These are phyloP conservation scores for Penicillium glabrum DNA, from an alignment of 2,329 filamentous ascomycete genomes.

Conservation along the genomic window DNA sequence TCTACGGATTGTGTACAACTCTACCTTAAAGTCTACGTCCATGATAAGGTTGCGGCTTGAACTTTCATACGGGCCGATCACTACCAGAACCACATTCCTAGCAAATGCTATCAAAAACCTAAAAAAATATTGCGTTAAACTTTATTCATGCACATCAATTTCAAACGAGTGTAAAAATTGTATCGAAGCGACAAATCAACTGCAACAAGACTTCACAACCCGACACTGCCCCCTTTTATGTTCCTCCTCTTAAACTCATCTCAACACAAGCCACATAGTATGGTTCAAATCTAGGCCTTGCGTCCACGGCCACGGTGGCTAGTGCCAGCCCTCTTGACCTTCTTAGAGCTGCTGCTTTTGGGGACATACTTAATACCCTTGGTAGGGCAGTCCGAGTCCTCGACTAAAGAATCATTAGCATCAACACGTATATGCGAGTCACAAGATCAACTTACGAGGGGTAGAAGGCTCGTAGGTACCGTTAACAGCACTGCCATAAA, in stretches of 20 bases:
- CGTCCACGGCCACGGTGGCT: not conserved
- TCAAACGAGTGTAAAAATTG: not conserved
- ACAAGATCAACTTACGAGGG: not conserved
- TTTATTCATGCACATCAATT: not conserved
- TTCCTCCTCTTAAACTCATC: not conserved
- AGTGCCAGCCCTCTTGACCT: not conserved
- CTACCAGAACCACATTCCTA: not conserved
- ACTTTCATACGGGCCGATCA: not conserved
- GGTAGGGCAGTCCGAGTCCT: not conserved
- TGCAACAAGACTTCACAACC: not conserved
- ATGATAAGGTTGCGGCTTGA: not conserved
- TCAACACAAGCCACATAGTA: not conserved
- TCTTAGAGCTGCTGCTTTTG: not conserved
- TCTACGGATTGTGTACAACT: not conserved
- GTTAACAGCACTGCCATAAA: not conserved
- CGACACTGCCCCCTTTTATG: not conserved
- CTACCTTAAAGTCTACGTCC: too few species aligned
- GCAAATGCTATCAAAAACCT: not conserved
- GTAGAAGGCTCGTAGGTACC: not conserved
- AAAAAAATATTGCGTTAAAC: not conserved
- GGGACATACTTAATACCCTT: not conserved
- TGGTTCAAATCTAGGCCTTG: not conserved
- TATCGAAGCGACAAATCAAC: not conserved
- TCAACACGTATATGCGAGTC: not conserved
- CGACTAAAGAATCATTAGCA: not conserved